These are phyloP conservation scores for Globisporangium spiculum DNA, from an alignment of 352 stramenopile genomes.

Conservation along the genomic window DNA sequence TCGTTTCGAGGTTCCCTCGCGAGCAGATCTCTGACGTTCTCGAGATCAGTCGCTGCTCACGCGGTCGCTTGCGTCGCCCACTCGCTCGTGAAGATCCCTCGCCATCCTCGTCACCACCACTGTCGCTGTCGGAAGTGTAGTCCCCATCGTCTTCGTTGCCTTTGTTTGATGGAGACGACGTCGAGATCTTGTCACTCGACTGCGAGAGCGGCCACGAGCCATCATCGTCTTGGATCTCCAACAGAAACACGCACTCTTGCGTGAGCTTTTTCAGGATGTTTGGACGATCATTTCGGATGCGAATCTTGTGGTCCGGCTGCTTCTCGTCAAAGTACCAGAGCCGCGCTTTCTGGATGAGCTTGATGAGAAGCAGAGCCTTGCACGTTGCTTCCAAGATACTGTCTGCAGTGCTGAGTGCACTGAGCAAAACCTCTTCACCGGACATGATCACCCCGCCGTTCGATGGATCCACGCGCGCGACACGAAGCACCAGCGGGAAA, in stretches of 20 bases:
- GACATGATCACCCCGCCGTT: slow-evolving; percentile 74
- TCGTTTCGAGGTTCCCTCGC: slow-evolving; percentile 60
- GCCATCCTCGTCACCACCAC: slow-evolving; percentile 15
- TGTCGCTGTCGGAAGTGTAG: slow-evolving; percentile 6
- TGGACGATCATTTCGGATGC: slow-evolving; percentile 40
- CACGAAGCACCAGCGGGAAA: slow-evolving; percentile 75
- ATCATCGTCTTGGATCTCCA: slow-evolving; percentile 84
- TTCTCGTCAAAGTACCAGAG: slow-evolving; percentile 84
- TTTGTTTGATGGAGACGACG: slow-evolving; percentile 28
- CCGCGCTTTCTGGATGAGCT: slow-evolving; percentile 65
- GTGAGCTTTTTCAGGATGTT: slow-evolving; percentile 56
- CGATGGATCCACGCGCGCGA: slow-evolving; percentile 64
- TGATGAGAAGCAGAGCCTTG: slow-evolving; percentile 67
- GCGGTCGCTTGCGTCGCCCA: slow-evolving; percentile 33
- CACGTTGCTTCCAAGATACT: slow-evolving; percentile 70
- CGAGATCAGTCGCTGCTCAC: slow-evolving; percentile 39
- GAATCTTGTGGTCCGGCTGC: slow-evolving; percentile 64
- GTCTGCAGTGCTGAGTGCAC: slow-evolving; percentile 53
- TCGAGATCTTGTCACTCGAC: slow-evolving; percentile 36
- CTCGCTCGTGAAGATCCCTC: slow-evolving; percentile 16
- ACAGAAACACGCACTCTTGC: slow-evolving; percentile 73
- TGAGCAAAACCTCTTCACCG: slow-evolving; percentile 77
- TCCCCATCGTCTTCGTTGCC: background rate
- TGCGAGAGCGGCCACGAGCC: slow-evolving; percentile 84
- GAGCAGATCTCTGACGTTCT: slow-evolving; percentile 80